A percentile compares a stretch with the other conserved stretches of the same genome.
Conservation (phyloP, 2,329 filamentous ascomycete species). For the Microdochium nivale region DNA sequence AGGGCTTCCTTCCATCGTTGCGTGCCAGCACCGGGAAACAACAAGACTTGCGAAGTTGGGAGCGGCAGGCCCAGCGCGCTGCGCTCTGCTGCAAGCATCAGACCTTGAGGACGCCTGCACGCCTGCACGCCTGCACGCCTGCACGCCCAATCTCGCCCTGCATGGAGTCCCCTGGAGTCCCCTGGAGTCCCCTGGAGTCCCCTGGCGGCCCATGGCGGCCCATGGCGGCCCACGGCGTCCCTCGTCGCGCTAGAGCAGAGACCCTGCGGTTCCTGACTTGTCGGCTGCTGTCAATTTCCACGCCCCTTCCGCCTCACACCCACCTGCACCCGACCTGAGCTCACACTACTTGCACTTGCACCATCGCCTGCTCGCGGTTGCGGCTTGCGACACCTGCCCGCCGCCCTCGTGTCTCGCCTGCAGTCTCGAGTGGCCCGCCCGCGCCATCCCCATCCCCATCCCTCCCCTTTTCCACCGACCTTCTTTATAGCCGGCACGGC, state of each 20-base stretch:
- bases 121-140: not conserved
- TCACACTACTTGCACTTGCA: no score
- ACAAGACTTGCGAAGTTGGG: no score
- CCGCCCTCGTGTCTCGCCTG: not conserved
- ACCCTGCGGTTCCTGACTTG: conserved; percentile 1
- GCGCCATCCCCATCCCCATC: not conserved
- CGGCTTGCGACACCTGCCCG: not conserved
- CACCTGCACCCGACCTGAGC: no score
- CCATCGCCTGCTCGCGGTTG: not conserved
- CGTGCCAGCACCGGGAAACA: not conserved
- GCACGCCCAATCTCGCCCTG: not conserved
- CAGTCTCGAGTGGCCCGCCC: not conserved
- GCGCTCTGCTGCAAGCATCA: not conserved
- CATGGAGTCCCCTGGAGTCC: no score
- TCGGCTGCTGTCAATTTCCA: not conserved
- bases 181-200: no score
- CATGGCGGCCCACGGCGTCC: no score
- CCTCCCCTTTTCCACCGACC: not conserved
- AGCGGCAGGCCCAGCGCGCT: no score
- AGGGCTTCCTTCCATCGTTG: not conserved
- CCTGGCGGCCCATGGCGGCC: no score
- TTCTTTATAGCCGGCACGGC: not conserved
- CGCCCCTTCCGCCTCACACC: not conserved
- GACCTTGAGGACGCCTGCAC: not conserved
- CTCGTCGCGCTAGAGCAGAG: not conserved